A percentile compares a stretch with the other conserved stretches of the same genome.
Conservation (phyloP, 2,329 filamentous ascomycete genomes). For the Polytolypa hystricis region DNA sequence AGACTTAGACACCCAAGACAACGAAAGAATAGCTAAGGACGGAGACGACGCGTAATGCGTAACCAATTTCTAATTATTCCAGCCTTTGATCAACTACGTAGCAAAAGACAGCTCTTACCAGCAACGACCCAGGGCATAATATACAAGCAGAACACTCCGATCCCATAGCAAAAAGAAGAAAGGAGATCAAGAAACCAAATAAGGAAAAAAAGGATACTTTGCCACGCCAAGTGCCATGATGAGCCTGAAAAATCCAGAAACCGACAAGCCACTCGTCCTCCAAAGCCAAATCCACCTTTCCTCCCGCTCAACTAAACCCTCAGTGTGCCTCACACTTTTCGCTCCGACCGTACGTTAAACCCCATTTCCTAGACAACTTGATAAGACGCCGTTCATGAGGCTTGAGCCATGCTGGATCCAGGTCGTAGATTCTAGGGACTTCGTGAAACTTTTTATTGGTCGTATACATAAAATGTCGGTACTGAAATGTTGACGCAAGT, state of each 20-base stretch:
- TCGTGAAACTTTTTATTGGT: conserved; percentile 32
- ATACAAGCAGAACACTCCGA: not conserved
- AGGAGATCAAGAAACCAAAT: not conserved
- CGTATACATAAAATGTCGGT: conserved; percentile 35
- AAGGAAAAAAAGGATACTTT: not conserved
- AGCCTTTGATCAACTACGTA: not conserved
- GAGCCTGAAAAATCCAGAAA: no score
- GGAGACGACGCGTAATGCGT: conserved; percentile 10
- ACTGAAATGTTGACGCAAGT: no score
- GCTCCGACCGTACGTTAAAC: conserved; percentile 19
- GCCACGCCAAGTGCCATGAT: not conserved
- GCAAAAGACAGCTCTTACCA: no score
- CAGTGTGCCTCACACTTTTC: conserved; percentile 19
- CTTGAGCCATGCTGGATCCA: conserved; percentile 24
- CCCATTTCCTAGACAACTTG: conserved; percentile 16
- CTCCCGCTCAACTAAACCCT: conserved; percentile 13
- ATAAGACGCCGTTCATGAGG: conserved; percentile 34
- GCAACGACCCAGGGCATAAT: no score
- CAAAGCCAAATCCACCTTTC: conserved; percentile 1
- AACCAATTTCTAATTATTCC: conserved; percentile 12
- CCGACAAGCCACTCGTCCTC: no score
- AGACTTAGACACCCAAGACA: no score
- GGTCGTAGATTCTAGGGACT: conserved; percentile 25
- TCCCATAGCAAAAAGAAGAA: not conserved
- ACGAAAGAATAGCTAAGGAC: no score